Conservation (phyloP, 805 yeast species). For the Candida nanaspora region DNA sequence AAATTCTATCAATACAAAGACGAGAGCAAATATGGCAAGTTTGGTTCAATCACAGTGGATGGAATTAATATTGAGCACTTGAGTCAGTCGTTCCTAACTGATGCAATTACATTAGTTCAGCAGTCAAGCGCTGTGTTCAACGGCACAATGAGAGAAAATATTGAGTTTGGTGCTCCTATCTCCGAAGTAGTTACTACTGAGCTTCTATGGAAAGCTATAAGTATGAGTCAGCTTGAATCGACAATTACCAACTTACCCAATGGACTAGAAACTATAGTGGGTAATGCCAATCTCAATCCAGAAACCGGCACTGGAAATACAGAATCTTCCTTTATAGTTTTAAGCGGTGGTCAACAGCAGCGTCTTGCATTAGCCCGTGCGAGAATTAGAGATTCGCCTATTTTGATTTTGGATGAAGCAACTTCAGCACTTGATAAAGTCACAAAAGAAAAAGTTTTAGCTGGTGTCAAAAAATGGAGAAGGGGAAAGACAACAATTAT, state of each 20-base stretch:
- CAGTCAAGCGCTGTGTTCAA: constrained; percentile 64
- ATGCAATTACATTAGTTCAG: constrained; percentile 65
- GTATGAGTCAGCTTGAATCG: constrained; percentile 44
- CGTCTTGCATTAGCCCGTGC: constrained; percentile 84
- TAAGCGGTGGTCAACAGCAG: constrained; percentile 93
- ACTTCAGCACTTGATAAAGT: constrained; percentile 69
- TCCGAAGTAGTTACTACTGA: constrained; percentile 13
- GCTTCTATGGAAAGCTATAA: constrained; percentile 35
- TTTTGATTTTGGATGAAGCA: constrained; percentile 81
- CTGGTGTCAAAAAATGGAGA: constrained; percentile 53
- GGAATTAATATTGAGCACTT: constrained; percentile 38
- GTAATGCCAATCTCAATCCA: constrained; percentile 17
- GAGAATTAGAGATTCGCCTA: constrained; percentile 58
- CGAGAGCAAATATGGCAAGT: constrained; percentile 11
- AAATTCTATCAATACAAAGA: constrained; percentile 45
- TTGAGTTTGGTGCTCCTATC: constrained; percentile 39
- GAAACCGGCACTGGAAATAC: constrained; percentile 8
- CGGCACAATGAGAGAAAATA: constrained; percentile 55
- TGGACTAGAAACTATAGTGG: constrained; percentile 49
- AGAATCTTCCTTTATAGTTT: constrained; percentile 28
- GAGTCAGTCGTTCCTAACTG: constrained; percentile 43
- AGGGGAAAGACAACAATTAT: constrained; percentile 66
- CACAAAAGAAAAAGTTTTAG: constrained; percentile 38
- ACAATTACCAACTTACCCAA: constrained; percentile 41
- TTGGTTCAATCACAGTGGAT: constrained; percentile 48